Evolutionary conservation across 345 rosid genomes (phyloP).

Genomic region (Eucalyptus viminalis): DNA sequence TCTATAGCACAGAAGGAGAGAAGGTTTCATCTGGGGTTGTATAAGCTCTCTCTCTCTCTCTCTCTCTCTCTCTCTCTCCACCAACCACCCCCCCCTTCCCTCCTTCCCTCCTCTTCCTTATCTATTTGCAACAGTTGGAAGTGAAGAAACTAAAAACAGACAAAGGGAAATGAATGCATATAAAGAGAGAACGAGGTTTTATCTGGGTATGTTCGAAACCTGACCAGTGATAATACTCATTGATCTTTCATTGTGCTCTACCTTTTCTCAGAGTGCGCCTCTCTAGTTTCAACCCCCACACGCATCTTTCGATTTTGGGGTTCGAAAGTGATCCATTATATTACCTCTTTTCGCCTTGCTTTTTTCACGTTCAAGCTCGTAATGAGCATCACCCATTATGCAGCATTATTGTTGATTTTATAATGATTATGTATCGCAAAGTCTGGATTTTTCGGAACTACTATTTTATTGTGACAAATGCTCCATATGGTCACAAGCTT

Average conservation of each 20-base stretch:
- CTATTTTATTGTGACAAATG: background rate
- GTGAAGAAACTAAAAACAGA: background rate
- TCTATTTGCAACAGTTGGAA: background rate
- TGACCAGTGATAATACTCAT: background rate
- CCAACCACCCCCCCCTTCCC: background rate
- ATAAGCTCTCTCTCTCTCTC: background rate
- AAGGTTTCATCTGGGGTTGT: background rate
- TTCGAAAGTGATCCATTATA: background rate
- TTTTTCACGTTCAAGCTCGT: background rate
- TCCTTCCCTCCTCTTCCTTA: background rate
- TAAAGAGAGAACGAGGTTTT: background rate
- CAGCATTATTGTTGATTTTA: background rate
- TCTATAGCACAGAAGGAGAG: background rate
- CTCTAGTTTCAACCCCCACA: background rate
- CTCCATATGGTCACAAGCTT: background rate
- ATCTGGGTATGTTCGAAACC: background rate
- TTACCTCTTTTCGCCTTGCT: background rate
- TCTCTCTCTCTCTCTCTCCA: background rate
- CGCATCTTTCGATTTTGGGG: background rate
- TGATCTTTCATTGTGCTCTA: background rate
- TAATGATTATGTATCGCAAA: background rate
- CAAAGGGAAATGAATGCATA: background rate
- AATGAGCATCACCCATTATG: background rate
- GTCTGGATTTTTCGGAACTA: background rate
- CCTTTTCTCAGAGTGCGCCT: background rate